A percentile compares a stretch with the other conserved stretches of the same genome.
Evolutionary conservation across 2,329 filamentous ascomycete species (phyloP).

Genomic region (Lomentospora prolificans): DNA sequence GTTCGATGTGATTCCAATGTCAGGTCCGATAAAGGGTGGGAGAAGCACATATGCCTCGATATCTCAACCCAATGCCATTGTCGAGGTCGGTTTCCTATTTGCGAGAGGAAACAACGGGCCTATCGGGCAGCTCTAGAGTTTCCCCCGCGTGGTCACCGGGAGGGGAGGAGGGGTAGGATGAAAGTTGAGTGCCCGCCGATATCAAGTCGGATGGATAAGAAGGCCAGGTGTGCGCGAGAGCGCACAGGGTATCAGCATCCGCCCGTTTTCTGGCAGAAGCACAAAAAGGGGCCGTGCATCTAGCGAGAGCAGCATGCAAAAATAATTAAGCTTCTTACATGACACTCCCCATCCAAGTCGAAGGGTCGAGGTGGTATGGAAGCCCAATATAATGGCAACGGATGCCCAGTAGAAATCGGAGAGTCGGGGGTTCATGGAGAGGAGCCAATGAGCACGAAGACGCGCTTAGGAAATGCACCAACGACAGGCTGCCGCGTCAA

Average conservation of each 20-base stretch:
- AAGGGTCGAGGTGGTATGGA: too few species aligned
- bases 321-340: not conserved
- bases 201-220: not conserved
- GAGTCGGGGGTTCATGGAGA: too few species aligned
- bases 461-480: conserved; percentile 1
- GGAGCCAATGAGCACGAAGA: not conserved
- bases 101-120: not conserved
- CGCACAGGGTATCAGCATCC: not conserved
- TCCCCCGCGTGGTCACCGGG: not conserved
- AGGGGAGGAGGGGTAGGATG: not conserved
- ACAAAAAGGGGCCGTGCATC: not conserved
- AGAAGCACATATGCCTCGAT: not conserved
- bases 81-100: not conserved
- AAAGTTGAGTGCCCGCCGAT: not conserved
- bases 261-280: not conserved
- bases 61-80: conserved; percentile 4
- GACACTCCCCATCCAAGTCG: not conserved
- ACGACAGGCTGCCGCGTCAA: conserved; percentile 7
- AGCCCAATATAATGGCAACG: conserved; percentile 5
- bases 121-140: conserved; percentile 6
- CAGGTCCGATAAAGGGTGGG: conserved; percentile 1
- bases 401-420: too few species aligned
- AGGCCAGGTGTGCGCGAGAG: not conserved
- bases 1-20: conserved; percentile 3
- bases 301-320: not conserved